Conservation (phyloP, 331 rosid species). For the Phaseolus coccineus region DNA sequence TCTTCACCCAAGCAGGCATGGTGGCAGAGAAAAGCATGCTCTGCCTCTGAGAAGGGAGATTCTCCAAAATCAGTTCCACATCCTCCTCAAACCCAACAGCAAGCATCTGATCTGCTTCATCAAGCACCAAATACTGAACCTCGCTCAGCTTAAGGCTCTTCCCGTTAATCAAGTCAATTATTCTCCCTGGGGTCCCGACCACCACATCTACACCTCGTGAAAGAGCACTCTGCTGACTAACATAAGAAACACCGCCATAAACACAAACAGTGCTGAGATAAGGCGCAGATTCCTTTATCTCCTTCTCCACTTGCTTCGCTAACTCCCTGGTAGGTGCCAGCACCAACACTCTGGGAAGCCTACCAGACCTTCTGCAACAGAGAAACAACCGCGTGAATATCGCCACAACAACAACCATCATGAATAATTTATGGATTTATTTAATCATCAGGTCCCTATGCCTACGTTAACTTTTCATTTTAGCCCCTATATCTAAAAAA, state of each 20-base stretch:
- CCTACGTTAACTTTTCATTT: background rate
- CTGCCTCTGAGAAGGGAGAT: conserved; percentile 81
- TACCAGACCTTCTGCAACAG: conserved; percentile 69
- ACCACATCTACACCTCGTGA: conserved; percentile 98
- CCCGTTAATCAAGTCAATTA: conserved; percentile 91
- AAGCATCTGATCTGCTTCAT: conserved; percentile 99
- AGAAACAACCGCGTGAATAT: conserved; percentile 20
- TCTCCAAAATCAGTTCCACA: conserved; percentile 84
- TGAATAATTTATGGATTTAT: background rate
- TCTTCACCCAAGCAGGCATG: conserved; percentile 96
- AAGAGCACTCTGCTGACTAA: conserved; percentile 86
- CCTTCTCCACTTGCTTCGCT: conserved; percentile 98
- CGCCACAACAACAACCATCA: background rate
- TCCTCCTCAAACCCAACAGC: conserved; percentile 99
- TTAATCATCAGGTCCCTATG: background rate
- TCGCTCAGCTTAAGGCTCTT: conserved; percentile 82
- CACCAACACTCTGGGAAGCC: conserved; percentile 82
- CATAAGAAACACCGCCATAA: conserved; percentile 94
- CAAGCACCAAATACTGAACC: conserved; percentile 87
- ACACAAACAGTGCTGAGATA: conserved; percentile 86
- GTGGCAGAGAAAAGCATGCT: conserved; percentile 99
- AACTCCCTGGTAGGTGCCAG: conserved; percentile 98
- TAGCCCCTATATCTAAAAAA: background rate
- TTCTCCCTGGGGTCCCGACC: conserved; percentile 98
- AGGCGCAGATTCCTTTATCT: conserved; percentile 98